These are phyloP conservation scores for Coccomyxa sp. DNA, from an alignment of 139 green algal species.

Conservation along the genomic window DNA sequence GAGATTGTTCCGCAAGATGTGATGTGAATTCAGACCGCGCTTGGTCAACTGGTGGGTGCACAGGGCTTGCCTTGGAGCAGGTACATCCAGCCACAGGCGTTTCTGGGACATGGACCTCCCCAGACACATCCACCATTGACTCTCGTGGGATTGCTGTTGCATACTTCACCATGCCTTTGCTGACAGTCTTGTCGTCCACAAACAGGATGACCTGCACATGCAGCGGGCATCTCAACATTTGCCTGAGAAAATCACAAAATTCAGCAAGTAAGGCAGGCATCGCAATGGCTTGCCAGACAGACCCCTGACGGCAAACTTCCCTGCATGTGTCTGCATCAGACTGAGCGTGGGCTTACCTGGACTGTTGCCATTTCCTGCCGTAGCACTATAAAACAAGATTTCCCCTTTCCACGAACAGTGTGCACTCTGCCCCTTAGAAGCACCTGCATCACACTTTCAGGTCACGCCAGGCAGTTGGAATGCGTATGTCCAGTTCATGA, in stretches of 20 bases:
- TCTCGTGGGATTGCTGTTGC: slow-evolving; percentile 82
- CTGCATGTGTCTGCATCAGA: too few species aligned
- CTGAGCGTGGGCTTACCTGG: slow-evolving; percentile 46
- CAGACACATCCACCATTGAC: slow-evolving; percentile 91
- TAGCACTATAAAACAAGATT: slow-evolving; percentile 93
- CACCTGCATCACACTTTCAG: slow-evolving; percentile 40
- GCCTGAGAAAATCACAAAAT: not conserved
- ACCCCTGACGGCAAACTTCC: too few species aligned
- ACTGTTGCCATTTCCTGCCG: slow-evolving; percentile 80
- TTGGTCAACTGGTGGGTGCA: too few species aligned
- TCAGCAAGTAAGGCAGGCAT: not conserved
- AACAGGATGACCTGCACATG: slow-evolving; percentile 74
- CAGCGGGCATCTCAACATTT: not conserved
- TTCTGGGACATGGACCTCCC: slow-evolving; percentile 50
- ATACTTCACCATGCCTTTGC: slow-evolving; percentile 98
- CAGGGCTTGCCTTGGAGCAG: slow-evolving; percentile 79
- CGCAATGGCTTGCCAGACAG: not conserved
- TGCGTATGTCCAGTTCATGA: too few species aligned
- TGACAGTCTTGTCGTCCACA: slow-evolving; percentile 78
- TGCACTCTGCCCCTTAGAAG: slow-evolving; percentile 81
- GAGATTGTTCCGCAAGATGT: too few species aligned
- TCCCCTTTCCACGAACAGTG: slow-evolving; percentile 90
- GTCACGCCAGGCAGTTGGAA: not conserved
- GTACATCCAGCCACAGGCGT: slow-evolving; percentile 73
- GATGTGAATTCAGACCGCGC: too few species aligned